Base-by-base conservation (phyloP, 2,329 filamentous ascomycete genomes). In the Xylaria sp. region DNA sequence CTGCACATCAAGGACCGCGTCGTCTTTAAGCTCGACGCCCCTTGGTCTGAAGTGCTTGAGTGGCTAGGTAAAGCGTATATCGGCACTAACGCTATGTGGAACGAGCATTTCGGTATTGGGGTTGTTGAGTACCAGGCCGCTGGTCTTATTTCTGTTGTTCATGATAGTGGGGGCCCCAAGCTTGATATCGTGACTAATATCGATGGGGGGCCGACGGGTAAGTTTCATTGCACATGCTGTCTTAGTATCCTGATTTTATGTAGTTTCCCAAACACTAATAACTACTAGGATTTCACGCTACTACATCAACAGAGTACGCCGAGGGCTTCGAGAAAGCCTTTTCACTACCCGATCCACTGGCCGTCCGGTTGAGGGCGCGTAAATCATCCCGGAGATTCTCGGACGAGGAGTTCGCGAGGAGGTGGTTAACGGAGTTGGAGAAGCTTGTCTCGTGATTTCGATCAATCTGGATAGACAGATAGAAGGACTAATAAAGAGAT, bases 61-160 rank as follows among this genome's bases (percentile, higher is more conserved):
- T 93, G 92, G 86, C 82, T 98, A 64, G 81, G 87, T 56, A 87
- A 82, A 65, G 89, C 91, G 3, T 94, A 88, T 17, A 86, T 99
- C 1, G 95, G 95, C 52, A 93, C 96, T 31, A 99, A 99, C 71
- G 92, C 91, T 72, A 99, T 99, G 95, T 99, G 95, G 94, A 98
- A 97, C 75, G 95, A 99, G 79, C 95, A 99, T 77, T 99, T 99
- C 75, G 95, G 95, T 21, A 99, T 99, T 62, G 95, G 95, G 1
- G 94, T 98, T 15, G 95, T 99, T 42, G 95, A 99, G 80, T 99
- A 98, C 74, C 94, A 98, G 75, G 95, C 95, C 3, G 95, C 95
- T 0, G 95, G 95, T 1, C 81, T 99, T 61, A 93, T 99, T 60
- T 89, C 90, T 4, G 94, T 99, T 0, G 95, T 98, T 8, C 95